Conservation (phyloP, 129 eudicot species). For the Dittrichia graveolens region DNA sequence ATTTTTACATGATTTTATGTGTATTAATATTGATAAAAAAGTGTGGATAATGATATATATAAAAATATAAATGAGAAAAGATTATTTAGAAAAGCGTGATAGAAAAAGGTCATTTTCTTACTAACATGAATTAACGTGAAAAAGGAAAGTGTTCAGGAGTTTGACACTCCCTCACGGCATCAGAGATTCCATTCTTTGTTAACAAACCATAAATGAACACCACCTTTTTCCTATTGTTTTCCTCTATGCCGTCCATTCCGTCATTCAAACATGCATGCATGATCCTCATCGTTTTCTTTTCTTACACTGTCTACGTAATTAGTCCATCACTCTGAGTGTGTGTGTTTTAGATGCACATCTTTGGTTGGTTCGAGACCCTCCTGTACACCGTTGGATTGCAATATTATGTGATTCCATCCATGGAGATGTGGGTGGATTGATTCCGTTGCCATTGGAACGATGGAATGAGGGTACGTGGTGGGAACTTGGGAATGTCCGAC, state of each 20-base stretch:
- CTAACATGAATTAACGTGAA: conserved; percentile 24
- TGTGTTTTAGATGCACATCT: conserved; percentile 26
- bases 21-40: too few relatives aligned
- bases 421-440: conserved; percentile 11
- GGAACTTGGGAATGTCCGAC: conserved; percentile 16
- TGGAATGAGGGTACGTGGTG: conserved; percentile 26
- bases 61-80: too few relatives aligned
- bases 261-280: too few relatives aligned
- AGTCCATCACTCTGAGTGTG: too few relatives aligned
- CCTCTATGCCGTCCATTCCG: conserved; percentile 1
- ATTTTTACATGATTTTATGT: too few relatives aligned
- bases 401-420: conserved; percentile 22
- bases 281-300: too few relatives aligned
- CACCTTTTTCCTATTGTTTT: conserved; percentile 15
- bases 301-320: too few relatives aligned
- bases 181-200: conserved; percentile 42
- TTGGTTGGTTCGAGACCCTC: conserved; percentile 6
- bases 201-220: conserved; percentile 37
- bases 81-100: too few relatives aligned
- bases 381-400: conserved; percentile 25
- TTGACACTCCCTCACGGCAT: conserved; percentile 35
- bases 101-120: not conserved
- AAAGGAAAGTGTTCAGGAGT: conserved; percentile 36
- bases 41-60: too few relatives aligned
- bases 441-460: conserved; percentile 23